These are phyloP conservation scores for Peterozyma toletana DNA, from an alignment of 805 yeast genomes.

Conservation along the genomic window DNA sequence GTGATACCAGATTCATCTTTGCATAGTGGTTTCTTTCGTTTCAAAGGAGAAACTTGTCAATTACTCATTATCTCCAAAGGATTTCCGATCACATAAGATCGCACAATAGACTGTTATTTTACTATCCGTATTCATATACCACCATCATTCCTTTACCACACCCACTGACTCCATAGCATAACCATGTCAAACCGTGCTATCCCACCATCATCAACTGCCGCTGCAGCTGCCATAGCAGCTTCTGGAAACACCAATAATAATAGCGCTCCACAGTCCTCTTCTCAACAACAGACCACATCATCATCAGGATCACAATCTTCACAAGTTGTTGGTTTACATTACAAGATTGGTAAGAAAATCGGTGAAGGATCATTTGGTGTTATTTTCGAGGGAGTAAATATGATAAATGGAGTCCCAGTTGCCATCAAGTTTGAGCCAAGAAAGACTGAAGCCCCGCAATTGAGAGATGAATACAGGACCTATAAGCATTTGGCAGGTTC, in stretches of 20 bases:
- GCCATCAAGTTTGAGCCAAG: slow-evolving; percentile 97
- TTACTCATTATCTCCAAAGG: too few species aligned
- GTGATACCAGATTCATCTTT: too few species aligned
- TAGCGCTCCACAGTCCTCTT: background rate
- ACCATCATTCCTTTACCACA: too few species aligned
- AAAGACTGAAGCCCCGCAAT: slow-evolving; percentile 94
- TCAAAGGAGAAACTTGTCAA: too few species aligned
- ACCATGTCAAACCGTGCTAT: slow-evolving; percentile 5
- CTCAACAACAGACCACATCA: slow-evolving; percentile 3
- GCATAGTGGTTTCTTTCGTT: too few species aligned
- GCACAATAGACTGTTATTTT: too few species aligned
- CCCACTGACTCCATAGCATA: too few species aligned
- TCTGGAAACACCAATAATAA: slow-evolving; percentile 7
- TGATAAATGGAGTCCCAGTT: slow-evolving; percentile 86
- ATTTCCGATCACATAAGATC: too few species aligned
- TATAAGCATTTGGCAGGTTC: slow-evolving; percentile 80
- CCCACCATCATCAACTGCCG: slow-evolving; percentile 9
- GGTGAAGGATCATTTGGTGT: slow-evolving; percentile 99
- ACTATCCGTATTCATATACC: too few species aligned
- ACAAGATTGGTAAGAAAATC: slow-evolving; percentile 92
- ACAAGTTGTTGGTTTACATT: slow-evolving; percentile 87
- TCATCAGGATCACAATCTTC: slow-evolving; percentile 27
- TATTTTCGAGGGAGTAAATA: slow-evolving; percentile 89
- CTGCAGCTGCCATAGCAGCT: slow-evolving; percentile 24
- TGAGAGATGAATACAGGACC: slow-evolving; percentile 94